Base-by-base conservation (phyloP, 495 filamentous ascomycete species). In the Trichoderma gamsii region DNA sequence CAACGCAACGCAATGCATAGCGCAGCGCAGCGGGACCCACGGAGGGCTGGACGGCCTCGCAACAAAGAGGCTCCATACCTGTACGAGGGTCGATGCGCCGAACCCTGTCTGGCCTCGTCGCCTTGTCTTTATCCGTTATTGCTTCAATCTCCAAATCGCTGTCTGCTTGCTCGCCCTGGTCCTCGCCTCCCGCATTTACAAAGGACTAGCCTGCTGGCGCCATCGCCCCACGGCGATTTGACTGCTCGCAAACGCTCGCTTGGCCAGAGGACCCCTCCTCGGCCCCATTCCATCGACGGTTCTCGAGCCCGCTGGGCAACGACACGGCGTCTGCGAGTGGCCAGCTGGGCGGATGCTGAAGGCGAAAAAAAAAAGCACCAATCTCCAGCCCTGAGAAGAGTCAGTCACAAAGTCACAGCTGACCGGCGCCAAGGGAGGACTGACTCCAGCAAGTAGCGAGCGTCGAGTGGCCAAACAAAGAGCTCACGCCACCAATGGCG, bases 201-300 rank as follows among this genome's bases (percentile, higher is more conserved):
- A 0, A 38, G 35, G 35, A 38, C 56, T 61, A 61, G 56, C 51
- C 18, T 23, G 16, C 51, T 56, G 51, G 51, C 23, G 56, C 35
- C 23, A 61, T 61, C 56, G 56, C 56, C 56, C 56, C 56, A 61
- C 56, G 56, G 16, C 23, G 56, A 61, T 61, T 61, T 61, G 56
- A 61, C 56, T 61, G 56, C 56, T 61, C 56, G 56, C 56, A 61
- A 61, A 61, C 56, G 56, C 56, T 61, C 56, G 56, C 56, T 61
- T 61, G 56, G 56, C 25, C 9, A 32, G 15, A 18, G 25, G n/a
- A 16, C 51, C 51, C 51, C 51, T n/a, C 51, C 56, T 21, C 56
- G 11, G 11, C 4, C 56, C 56, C 56, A 32, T 29, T 32, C 56
- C 56, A 61, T 61, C 56, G 56, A 61, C 12, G 56, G 56, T 61